These are phyloP conservation scores for Mrakia blollopis DNA, from an alignment of 768 basidiomycete genomes.

Conservation along the genomic window DNA sequence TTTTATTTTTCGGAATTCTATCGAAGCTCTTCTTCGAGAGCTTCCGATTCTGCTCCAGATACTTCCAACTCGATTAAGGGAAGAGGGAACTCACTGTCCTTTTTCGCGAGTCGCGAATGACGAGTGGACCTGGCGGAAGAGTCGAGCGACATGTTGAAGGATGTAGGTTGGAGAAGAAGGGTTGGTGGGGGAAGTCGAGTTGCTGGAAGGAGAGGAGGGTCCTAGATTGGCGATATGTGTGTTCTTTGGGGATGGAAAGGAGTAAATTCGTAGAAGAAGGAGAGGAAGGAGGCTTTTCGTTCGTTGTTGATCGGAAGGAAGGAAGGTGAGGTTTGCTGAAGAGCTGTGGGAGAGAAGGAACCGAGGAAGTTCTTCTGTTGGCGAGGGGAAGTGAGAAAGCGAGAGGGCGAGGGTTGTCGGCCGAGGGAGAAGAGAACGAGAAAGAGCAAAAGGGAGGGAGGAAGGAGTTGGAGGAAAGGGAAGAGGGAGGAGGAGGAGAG, in stretches of 20 bases:
- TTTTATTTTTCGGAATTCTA: background rate
- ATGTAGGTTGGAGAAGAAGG: background rate
- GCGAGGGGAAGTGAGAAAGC: too few relatives aligned
- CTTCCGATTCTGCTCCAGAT: too few relatives aligned
- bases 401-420: slow-evolving; percentile 1
- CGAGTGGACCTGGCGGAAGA: background rate
- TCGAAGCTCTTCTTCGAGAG: too few relatives aligned
- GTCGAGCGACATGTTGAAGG: background rate
- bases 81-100: background rate
- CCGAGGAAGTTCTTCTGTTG: background rate
- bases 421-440: background rate
- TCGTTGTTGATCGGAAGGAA: background rate
- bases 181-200: background rate
- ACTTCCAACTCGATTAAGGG: background rate
- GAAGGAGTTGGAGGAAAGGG: background rate
- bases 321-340: background rate
- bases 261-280: background rate
- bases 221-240: background rate
- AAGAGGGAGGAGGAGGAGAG: background rate
- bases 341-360: background rate
- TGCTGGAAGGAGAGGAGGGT: background rate
- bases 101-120: slow-evolving; percentile 10
- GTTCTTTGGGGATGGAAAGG: background rate
- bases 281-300: background rate
- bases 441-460: background rate